A percentile compares a stretch with the other conserved stretches of the same genome.
Evolutionary conservation across 768 basidiomycete species (phyloP).

Genomic region (Phlegmacium glaucopus): DNA sequence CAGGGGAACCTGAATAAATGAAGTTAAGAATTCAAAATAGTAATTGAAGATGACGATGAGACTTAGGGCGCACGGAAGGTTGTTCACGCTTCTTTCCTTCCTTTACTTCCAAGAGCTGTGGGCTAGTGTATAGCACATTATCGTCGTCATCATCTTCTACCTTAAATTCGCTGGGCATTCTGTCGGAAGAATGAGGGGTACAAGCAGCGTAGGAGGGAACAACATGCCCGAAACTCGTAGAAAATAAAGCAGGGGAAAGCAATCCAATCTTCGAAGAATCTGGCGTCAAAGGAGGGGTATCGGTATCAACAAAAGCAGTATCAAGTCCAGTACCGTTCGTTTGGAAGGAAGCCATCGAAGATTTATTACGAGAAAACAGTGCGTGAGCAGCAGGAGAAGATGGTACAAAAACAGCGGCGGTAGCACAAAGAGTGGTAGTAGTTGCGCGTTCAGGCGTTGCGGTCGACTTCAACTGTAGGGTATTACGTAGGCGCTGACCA

Average conservation of each 20-base stretch:
- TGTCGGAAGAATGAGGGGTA: constrained; percentile 5
- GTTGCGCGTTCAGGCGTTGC: neutral
- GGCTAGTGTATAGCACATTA: constrained; percentile 11
- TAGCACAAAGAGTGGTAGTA: neutral
- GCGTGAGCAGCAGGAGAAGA: neutral
- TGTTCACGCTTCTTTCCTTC: constrained; percentile 37
- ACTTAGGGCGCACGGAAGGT: constrained; percentile 17
- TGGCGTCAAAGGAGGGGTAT: constrained; percentile 26
- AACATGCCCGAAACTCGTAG: constrained; percentile 4
- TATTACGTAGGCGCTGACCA: too few species aligned
- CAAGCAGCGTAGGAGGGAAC: neutral
- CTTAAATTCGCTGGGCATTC: neutral
- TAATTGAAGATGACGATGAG: neutral
- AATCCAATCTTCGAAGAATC: constrained; percentile 15
- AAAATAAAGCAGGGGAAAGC: constrained; percentile 6
- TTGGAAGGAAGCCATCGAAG: neutral
- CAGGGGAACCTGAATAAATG: neutral
- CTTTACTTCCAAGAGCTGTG: constrained; percentile 29
- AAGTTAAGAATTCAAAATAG: neutral
- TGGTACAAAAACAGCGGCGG: neutral
- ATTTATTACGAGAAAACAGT: neutral
- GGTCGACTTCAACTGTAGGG: too few species aligned
- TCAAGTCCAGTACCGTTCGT: too few species aligned
- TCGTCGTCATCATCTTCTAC: constrained; percentile 8
- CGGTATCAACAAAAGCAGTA: constrained; percentile 8